Evolutionary conservation across 441 rosid species (phyloP).

Genomic region (Euphorbia celastroides): DNA sequence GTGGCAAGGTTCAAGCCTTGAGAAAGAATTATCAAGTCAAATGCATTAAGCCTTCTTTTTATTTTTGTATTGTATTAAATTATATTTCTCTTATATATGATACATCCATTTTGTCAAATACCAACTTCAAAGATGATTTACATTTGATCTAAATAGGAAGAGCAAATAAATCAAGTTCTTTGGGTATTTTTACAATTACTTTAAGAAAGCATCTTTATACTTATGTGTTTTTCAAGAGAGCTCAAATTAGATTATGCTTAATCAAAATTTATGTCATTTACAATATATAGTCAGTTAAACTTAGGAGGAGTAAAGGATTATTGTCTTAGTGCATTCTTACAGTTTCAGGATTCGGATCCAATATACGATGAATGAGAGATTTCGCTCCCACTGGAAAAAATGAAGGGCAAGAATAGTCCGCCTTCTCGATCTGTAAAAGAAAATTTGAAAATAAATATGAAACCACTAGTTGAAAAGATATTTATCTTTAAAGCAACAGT

Average conservation of each 20-base stretch:
- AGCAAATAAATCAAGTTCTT: neutral
- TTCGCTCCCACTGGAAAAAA: conserved; percentile 66
- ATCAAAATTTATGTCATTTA: neutral
- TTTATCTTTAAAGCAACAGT: too few relatives aligned
- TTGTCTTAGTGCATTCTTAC: conserved; percentile 43
- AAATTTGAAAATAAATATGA: too few relatives aligned
- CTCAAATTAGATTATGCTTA: neutral
- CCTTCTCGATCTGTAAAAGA: conserved; percentile 68
- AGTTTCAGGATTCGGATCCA: conserved; percentile 72
- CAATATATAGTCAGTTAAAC: neutral
- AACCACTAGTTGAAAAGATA: too few relatives aligned
- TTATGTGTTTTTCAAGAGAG: neutral
- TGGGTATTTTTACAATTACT: neutral
- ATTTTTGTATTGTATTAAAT: neutral
- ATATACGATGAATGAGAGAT: conserved; percentile 62
- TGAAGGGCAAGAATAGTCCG: conserved; percentile 85
- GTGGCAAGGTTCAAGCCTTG: conserved; percentile 94
- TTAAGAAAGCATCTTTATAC: neutral
- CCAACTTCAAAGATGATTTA: neutral
- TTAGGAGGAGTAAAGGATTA: neutral
- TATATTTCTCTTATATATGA: neutral
- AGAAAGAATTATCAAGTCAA: conserved; percentile 81
- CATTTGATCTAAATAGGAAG: neutral
- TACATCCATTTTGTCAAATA: neutral
- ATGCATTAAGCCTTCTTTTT: conserved; percentile 45